phyloP scores from a whole-genome alignment of 1,139 yeast genomes.

The Taphrina populina region DNA sequence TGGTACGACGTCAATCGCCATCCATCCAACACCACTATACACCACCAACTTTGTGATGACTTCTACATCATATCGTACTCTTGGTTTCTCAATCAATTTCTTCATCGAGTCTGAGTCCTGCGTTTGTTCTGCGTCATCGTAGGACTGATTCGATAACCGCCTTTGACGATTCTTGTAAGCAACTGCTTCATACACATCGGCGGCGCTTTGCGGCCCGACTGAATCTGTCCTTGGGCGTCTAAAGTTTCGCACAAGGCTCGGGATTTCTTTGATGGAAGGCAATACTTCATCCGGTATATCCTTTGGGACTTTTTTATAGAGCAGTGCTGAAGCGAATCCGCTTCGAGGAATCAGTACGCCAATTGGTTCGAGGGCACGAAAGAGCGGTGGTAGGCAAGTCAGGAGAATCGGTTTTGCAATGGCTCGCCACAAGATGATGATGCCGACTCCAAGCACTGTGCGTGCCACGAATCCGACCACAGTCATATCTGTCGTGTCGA shows the following conservation, averaged over 20 bases:
- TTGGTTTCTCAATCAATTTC: slow-evolving; percentile 47
- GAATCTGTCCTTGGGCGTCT: slow-evolving; percentile 46
- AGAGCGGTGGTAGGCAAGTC: slow-evolving; percentile 49
- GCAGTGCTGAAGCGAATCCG: slow-evolving; percentile 47
- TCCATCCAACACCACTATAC: slow-evolving; percentile 66
- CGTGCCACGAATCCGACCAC: slow-evolving; percentile 3
- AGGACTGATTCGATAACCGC: slow-evolving; percentile 31
- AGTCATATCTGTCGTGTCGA: slow-evolving; percentile 11
- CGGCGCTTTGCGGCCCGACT: slow-evolving; percentile 51
- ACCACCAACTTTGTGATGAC: slow-evolving; percentile 70
- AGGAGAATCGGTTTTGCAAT: slow-evolving; percentile 63
- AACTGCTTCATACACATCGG: slow-evolving; percentile 49
- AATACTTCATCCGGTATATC: slow-evolving; percentile 45
- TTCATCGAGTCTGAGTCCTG: slow-evolving; percentile 42
- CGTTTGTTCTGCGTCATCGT: slow-evolving; percentile 29
- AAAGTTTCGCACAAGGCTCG: slow-evolving; percentile 43
- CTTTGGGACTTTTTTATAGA: slow-evolving; percentile 46
- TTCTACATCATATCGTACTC: slow-evolving; percentile 66
- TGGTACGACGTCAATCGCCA: slow-evolving; percentile 38
- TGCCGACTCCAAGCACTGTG: slow-evolving; percentile 53
- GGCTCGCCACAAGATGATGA: slow-evolving; percentile 70
- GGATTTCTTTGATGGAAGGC: slow-evolving; percentile 44
- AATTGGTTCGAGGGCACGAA: slow-evolving; percentile 44
- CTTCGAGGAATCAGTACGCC: slow-evolving; percentile 49
- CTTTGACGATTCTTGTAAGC: slow-evolving; percentile 40